Evolutionary conservation across 2,329 filamentous ascomycete genomes (phyloP).

Genomic region (Eurotiales sp.): DNA sequence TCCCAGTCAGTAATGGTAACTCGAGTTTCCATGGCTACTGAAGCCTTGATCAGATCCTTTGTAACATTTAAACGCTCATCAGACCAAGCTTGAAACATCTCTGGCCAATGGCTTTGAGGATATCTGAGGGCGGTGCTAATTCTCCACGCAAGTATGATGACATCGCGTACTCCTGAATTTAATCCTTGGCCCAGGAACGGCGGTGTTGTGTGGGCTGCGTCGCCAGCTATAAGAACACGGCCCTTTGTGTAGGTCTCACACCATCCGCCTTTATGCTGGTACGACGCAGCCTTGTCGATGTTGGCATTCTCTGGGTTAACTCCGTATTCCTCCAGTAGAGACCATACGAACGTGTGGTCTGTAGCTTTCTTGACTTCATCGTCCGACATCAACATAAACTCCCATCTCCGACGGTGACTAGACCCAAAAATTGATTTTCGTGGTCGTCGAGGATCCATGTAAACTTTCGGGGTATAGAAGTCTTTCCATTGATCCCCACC

Average conservation of each 20-base stretch:
- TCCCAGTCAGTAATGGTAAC: not conserved
- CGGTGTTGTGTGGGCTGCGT: not conserved
- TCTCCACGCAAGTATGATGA: slow-evolving; percentile 1
- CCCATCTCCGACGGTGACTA: slow-evolving; percentile 1
- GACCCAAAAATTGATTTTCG: not conserved
- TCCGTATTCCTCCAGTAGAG: not conserved
- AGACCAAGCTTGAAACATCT: not conserved
- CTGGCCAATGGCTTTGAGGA: not conserved
- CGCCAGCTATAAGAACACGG: not conserved
- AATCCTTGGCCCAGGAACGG: slow-evolving; percentile 2
- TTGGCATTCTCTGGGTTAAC: not conserved
- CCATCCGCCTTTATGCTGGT: not conserved
- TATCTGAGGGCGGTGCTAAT: not conserved
- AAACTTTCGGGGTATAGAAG: not conserved
- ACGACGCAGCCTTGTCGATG: not conserved
- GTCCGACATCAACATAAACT: not conserved
- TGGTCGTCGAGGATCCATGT: not conserved
- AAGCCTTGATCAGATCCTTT: not conserved
- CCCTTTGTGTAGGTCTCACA: not conserved
- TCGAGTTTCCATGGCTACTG: not conserved
- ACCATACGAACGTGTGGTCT: slow-evolving; percentile 1
- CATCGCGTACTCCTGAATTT: slow-evolving; percentile 4
- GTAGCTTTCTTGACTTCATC: not conserved
- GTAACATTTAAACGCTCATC: not conserved
- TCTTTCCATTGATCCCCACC: not conserved